Evolutionary conservation across 352 stramenopile genomes (phyloP), one percentile per base, ranked within the genome.

Genomic region (Pythium plurisporium): DNA sequence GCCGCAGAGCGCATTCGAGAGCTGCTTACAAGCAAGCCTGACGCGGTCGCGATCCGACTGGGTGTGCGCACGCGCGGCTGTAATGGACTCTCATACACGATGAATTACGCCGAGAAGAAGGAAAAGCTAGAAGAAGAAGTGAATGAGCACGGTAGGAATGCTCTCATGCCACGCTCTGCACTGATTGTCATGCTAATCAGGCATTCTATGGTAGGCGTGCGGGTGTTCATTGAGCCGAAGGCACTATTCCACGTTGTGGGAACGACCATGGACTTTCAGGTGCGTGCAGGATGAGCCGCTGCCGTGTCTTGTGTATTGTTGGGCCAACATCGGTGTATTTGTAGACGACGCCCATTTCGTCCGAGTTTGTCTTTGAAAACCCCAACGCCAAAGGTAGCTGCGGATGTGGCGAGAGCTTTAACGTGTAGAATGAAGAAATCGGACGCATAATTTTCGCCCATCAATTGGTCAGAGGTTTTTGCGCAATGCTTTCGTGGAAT

Each of bases 281-380:
- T 91, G 55, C 46, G 30, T 48, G 4, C n/a, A n/a, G n/a, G n/a
- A n/a, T n/a, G n/a, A n/a, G n/a, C n/a, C n/a, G n/a, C n/a, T n/a
- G n/a, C n/a, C n/a, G n/a, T n/a, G n/a, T n/a, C n/a, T n/a, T n/a
- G n/a, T n/a, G n/a, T n/a, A n/a, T 44, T 44, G 4, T 26, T 15
- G 12, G 6, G 38, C 15, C n/a, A 22, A 10, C 19, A 14, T 20
- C 7, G 11, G 5, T 23, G 22, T 43, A 36, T 55, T 20, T 4
- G 4, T 49, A 98, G 77, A 95, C 97, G 64, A 98, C 93, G 45
- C 96, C 97, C 49, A 84, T 99, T 49, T 94, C 88, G 25, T 93
- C 94, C 36, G 97, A 99, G 75, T 99, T 99, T 60, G 98, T 98
- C 12, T 99, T 99, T 72, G 94, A 98, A 40, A 99, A 99, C 80